These are phyloP conservation scores for Diaporthe longicolla DNA, from an alignment of 2,329 filamentous ascomycete species.

Conservation along the genomic window DNA sequence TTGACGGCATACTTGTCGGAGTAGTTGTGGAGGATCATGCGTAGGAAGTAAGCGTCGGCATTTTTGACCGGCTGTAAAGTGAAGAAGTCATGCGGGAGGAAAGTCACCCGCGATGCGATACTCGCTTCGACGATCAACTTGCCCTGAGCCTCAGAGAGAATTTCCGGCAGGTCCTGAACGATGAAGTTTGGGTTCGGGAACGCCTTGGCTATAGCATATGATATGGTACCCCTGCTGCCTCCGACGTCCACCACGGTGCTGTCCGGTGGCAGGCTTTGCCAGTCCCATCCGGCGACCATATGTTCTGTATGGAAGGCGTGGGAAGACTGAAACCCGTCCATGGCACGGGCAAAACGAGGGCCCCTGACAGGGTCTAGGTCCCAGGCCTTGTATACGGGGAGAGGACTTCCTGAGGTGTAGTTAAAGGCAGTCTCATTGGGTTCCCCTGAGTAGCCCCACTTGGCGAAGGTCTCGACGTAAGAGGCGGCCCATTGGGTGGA, in stretches of 20 bases:
- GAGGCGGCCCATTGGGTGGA: neutral
- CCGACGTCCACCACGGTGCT: conserved; percentile 36
- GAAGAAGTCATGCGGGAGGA: conserved; percentile 33
- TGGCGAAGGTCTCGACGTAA: conserved; percentile 28
- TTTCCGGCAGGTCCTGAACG: conserved; percentile 30
- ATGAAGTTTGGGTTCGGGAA: conserved; percentile 27
- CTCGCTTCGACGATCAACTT: neutral
- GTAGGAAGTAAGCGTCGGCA: conserved; percentile 45
- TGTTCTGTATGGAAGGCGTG: conserved; percentile 14
- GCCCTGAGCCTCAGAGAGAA: neutral
- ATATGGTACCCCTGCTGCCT: conserved; percentile 25
- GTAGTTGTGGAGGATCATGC: conserved; percentile 45
- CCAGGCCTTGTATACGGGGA: conserved; percentile 29
- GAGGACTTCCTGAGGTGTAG: conserved; percentile 2
- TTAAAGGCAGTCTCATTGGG: conserved; percentile 36
- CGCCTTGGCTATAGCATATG: conserved; percentile 16
- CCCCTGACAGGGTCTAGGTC: conserved; percentile 12
- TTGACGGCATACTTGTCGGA: conserved; percentile 43
- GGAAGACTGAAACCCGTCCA: conserved; percentile 32
- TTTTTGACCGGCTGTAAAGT: conserved; percentile 20
- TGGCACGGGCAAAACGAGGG: conserved; percentile 26
- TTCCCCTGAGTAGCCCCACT: conserved; percentile 31
- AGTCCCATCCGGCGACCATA: neutral
- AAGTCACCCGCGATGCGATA: neutral
- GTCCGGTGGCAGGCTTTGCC: conserved; percentile 25